Evolutionary conservation across 2,329 filamentous ascomycete species (phyloP), one percentile per base, ranked within the genome.

Genomic region (Talaromyces sp.): DNA sequence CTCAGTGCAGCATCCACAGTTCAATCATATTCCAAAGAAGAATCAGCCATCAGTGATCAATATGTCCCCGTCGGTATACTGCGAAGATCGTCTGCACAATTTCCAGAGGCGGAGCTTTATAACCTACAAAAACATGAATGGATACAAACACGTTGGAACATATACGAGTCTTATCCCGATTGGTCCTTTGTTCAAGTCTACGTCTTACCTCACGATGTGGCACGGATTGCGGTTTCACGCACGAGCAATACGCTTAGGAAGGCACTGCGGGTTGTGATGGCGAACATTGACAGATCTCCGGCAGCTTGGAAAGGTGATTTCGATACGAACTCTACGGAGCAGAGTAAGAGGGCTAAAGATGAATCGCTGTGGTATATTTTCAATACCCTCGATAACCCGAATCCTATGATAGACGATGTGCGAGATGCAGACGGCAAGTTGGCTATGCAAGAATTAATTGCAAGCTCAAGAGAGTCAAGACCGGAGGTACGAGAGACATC

Each of bases 361-460:
- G 79, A 82, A 56, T 82, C 80, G 0, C 65, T 83, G 1, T 83
- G 81, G 72, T 83, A 83, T 66, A 82, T 82, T 35, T 83, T 82
- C 73, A 83, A 83, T 67, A 83, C 81, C 3, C 67, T 83, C 16
- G 67, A 77, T 41, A 75, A 80, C 27, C 81, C 81, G 4, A 67
- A 72, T 16, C 75, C 78, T 0, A 67, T 71, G 6, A 59, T 74
- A n/a, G 69, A 73, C 13, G 50, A 58, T 8, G 73, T 79, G 45
- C 70, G 69, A 22, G 73, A 78, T 41, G 64, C 60, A 1, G 75
- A 77, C 68, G 73, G 76, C 0, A 71, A 69, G 54, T 64, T 70
- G 7, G 76, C 78, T 1, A 80, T 81, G 74, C 67, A 72, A 13
- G 72, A 77, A 33, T 56, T 80, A 31, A 69, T 81, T 13, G 70